Evolutionary conservation across 164 flowering plant genomes (phyloP).

Genomic region (Akebia trifoliata): DNA sequence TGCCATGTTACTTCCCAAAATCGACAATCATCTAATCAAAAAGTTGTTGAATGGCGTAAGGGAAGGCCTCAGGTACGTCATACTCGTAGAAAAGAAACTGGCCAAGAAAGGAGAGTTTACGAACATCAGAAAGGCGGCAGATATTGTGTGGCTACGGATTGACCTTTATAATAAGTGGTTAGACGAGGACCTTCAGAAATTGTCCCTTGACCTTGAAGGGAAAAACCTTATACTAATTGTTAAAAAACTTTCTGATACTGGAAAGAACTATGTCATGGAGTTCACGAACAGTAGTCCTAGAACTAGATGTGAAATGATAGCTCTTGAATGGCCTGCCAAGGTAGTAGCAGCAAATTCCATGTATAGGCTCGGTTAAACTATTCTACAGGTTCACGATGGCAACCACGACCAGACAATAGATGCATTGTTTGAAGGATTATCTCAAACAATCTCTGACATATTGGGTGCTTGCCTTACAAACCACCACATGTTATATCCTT

Average conservation of each 20-base stretch:
- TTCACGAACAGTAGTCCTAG: constrained; percentile 16
- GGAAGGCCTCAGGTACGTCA: constrained; percentile 43
- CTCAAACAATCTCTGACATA: too few relatives aligned
- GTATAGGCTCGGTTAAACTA: too few relatives aligned
- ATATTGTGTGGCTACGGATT: constrained; percentile 43
- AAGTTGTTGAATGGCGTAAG: constrained; percentile 26
- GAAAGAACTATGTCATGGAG: constrained; percentile 27
- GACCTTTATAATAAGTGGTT: constrained; percentile 49
- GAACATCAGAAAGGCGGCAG: constrained; percentile 45
- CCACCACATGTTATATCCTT: too few relatives aligned
- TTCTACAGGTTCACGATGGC: too few relatives aligned
- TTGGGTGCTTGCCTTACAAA: too few relatives aligned
- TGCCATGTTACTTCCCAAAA: constrained; percentile 45
- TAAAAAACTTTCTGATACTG: constrained; percentile 27
- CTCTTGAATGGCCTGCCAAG: not conserved
- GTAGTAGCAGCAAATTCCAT: too few relatives aligned
- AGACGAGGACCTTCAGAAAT: constrained; percentile 41
- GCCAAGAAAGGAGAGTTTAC: constrained; percentile 18
- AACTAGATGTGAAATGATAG: not conserved
- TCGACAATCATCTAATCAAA: constrained; percentile 11
- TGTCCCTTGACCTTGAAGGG: constrained; percentile 25
- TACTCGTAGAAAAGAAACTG: constrained; percentile 34
- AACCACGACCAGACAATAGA: too few relatives aligned
- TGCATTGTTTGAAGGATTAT: too few relatives aligned
- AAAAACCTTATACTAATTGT: constrained; percentile 33